Base-by-base conservation (phyloP, 306 rosid genomes). In the Lathyrus aphaca region DNA sequence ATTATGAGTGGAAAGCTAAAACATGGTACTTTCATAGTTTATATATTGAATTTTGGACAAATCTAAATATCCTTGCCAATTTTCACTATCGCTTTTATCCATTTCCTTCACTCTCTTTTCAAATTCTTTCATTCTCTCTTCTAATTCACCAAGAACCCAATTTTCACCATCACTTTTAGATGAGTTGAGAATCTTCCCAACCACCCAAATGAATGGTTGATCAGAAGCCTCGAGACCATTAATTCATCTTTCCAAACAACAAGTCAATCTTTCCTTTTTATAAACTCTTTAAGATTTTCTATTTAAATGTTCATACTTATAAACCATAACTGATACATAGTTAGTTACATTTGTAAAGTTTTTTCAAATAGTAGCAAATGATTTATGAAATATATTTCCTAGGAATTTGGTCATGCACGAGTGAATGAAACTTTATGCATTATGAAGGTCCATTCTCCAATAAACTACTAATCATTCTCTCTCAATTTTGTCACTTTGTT, bases 151-250 rank as follows among this genome's bases (percentile, higher is more conserved):
- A 0, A 86, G 84, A 6, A 84, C 32, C 66, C 63, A 62, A 19
- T 38, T 29, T 51, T 55, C 74, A 3, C 44, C 54, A 5, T 29
- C 55, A 8, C 21, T 0, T 13, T 56, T 29, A 56, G 73, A 59
- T 10, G 68, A 4, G 7, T 44, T 53, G 8, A 46, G 27, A 46
- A 71, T 74, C 32, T 81, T 78, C 39, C 91, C 87, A 32, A 88
- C 68, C 23, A 88, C 95, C 95, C 95, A 88, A 66, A 88, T 79
- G 76, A 88, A 88, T 2, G 82, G 57, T 18, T 78, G 81, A 27
- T 74, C 59, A 15, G 83, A 76, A 43, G 89, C 85, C 27, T 86
- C 95, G 0, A 88, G 84, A 13, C 79, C 91, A 15, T 71, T n/a
- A n/a, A n/a, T n/a, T n/a, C n/a, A n/a, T n/a, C n/a, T n/a, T n/a